A percentile compares a stretch with the other conserved stretches of the same genome.
phyloP scores from a whole-genome alignment of 179 eudicot species.

The Monotropa hypopitys region DNA sequence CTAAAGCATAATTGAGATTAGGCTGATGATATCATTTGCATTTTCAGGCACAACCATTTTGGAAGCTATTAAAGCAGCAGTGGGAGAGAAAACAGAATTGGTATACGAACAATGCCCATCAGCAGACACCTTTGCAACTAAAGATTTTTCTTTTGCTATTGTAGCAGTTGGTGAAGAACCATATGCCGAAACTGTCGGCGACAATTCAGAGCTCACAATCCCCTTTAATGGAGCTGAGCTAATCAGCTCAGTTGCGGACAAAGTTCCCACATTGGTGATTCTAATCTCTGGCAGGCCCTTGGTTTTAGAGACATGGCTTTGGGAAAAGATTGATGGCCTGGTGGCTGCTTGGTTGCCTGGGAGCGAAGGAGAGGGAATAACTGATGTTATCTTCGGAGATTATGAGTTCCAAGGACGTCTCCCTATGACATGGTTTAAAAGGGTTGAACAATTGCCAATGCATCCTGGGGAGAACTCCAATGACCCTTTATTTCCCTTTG shows the following conservation, averaged over 20 bases:
- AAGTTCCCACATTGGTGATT: constrained; percentile 54
- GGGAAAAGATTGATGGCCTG: constrained; percentile 49
- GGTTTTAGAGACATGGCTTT: constrained; percentile 38
- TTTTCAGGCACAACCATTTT: constrained; percentile 55
- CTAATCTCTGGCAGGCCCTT: constrained; percentile 64
- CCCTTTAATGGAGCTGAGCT: constrained; percentile 49
- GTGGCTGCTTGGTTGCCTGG: constrained; percentile 83
- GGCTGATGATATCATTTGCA: constrained; percentile 1
- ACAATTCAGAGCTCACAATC: constrained; percentile 42
- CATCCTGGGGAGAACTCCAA: constrained; percentile 26
- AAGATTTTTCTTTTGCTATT: constrained; percentile 46
- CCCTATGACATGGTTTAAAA: constrained; percentile 61
- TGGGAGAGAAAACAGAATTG: constrained; percentile 42
- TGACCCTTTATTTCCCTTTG: constrained; percentile 55
- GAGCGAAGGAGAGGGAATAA: constrained; percentile 57
- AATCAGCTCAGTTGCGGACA: constrained; percentile 38
- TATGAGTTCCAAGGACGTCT: constrained; percentile 50
- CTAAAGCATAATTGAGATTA: neutral
- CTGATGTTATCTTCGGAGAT: constrained; percentile 66
- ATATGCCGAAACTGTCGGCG: constrained; percentile 60
- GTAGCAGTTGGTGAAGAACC: constrained; percentile 74
- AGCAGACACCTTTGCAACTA: constrained; percentile 34
- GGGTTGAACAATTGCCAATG: constrained; percentile 50
- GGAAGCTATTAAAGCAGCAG: constrained; percentile 46
- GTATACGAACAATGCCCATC: constrained; percentile 48